Base-by-base conservation (phyloP, 495 filamentous ascomycete genomes). In the Xylaria cubensis region DNA sequence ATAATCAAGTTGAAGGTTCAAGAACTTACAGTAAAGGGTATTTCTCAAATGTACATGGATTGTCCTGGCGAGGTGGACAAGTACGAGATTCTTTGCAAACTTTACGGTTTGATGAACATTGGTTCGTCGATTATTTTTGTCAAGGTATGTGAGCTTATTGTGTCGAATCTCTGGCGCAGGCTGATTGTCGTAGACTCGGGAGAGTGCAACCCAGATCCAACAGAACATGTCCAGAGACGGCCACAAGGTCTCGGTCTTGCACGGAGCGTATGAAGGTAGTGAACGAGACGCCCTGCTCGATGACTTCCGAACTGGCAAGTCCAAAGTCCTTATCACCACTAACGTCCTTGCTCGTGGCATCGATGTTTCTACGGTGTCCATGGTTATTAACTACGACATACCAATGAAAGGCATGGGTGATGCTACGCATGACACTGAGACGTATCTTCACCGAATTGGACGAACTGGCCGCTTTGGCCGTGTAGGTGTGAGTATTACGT, bases 101-200 rank as follows among this genome's bases (percentile, higher is more conserved):
- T 99, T 21, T 99, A 98, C 78, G 94, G 95, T 69, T 86, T 98
- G 46, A 93, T 98, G 87, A 98, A 94, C 13, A 93, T 97, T 70
- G 94, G 94, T 4, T 97, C 95, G 6, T 97, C 95, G 1, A 98
- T 99, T 79, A 98, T 99, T 77, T 99, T 99, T 81, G 94, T 97
- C 74, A 90, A 89, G 86, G 94, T 96, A 83, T 55, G 70, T 42
- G n/a, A 4, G 29, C 2, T 15, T n/a, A n/a, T 9, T 39, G n/a
- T 32, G 32, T 9, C 44, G 41, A 59, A 32, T 59, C 8, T 34
- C 0, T 61, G 21, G 24, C 51, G 5, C 26, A 24, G 56, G 39
- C 71, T 86, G 72, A 85, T 74, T 24, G 4, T 19, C 4, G 9
- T 46, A 96, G 92, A 94, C 90, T 46, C 92, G 94, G 75, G 85